Base-by-base conservation (phyloP, 2,329 filamentous ascomycete genomes). In the Ceratocystis eucalypticola region DNA sequence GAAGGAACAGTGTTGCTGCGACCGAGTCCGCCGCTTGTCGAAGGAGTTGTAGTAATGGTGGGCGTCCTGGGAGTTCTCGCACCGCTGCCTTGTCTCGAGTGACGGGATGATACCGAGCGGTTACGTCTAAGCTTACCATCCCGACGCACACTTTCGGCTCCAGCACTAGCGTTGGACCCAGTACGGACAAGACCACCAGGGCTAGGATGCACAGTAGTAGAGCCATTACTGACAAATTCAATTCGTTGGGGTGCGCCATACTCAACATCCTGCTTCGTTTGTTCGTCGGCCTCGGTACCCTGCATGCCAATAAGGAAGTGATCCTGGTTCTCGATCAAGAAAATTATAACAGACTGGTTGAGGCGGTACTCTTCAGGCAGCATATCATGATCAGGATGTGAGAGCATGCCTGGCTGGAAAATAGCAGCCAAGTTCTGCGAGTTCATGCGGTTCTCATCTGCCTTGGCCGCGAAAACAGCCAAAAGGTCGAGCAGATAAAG, bases 221-320 rank as follows among this genome's bases (percentile, higher is more conserved):
- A 10, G 41, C n/a, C 22, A n/a, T 22, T 22, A 20, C 41, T 41
- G 3, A 66, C 64, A 48, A 68, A 41, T 10, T 68, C 70, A 17
- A 67, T 65, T 33, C 46, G 57, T 72, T 75, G 71, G 75, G 80
- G 82, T 2, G 88, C 88, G 66, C 88, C 89, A 72, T 92, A 86
- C 70, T 85, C 80, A 55, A 87, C 82, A 71, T 84, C 82, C 71
- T 83, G 79, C 70, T 82, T 82, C 0, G 84, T 87, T 73, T 82
- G 86, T 73, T 95, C 90, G 73, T 96, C 92, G n/a, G 92, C 89
- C n/a, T 86, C 92, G n/a, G 92, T 96, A 57, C 94, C 94, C 73
- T 91, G 90, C 94, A 99, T 99, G 66, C 94, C 94, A 70, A 99
- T 95, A 70, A 99, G 79, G 80, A 99, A 99, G 75, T 96, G 90